Evolutionary conservation across 495 filamentous ascomycete genomes (phyloP), one percentile per base, ranked within the genome.

Genomic region (Penicillium bovifimosum): DNA sequence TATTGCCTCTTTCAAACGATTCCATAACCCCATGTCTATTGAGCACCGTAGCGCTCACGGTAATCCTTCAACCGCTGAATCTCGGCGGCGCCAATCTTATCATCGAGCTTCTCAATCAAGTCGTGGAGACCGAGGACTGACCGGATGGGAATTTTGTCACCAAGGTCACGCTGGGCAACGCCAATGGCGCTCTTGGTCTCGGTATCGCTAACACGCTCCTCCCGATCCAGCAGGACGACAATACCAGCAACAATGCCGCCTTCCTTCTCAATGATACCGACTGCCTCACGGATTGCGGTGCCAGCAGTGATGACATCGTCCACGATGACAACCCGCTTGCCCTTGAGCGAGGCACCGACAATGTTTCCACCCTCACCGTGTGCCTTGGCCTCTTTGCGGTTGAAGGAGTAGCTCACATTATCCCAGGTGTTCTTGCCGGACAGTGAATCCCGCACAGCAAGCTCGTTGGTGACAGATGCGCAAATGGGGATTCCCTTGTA

Each of bases 261-360:
- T 59, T 93, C 83, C 59, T 78, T 78, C 47, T 80, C 69, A 55
- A 96, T 91, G 60, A 95, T 90, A 31, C 77, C 81, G 45, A 97
- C 87, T 9, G 92, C 87, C 71, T 96, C 90, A 41, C 92, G 80
- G 68, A 96, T 87, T 26, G 92, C 93, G 6, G 90, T 96, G 20
- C 93, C 93, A 3, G 90, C 92, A 0, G 90, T 96, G 59, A 96
- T 90, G 11, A 98, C 93, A 72, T 96, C 93, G 73, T 97, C 93
- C 24, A 98, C 83, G 50, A 98, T 86, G 1, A 97, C 75, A 6
- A 96, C 84, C 9, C 78, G 77, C 79, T 93, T 95, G 40, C 86
- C 88, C 67, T 85, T 83, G 64, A 98, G 69, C 5, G 84, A 76
- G 17, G 88, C 88, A 6, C 93, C 93, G 16, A 96, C 91, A 50